Evolutionary conservation across 306 rosid genomes (phyloP).

Genomic region (Arachis hypogaea): DNA sequence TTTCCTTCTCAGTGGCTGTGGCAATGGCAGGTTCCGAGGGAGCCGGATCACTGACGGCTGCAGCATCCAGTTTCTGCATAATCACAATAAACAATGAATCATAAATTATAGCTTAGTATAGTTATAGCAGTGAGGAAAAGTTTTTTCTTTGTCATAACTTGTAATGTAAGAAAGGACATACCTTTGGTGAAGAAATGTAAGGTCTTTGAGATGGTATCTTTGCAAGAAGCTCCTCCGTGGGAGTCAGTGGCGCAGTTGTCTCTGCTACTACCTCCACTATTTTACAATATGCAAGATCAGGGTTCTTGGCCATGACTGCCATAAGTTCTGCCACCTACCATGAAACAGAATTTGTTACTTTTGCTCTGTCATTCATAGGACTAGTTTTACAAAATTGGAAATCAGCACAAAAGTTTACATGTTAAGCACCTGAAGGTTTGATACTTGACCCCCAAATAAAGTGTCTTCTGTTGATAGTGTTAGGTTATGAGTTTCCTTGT

Average conservation of each 20-base stretch:
- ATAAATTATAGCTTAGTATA: too few relatives aligned
- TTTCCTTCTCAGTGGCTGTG: constrained; percentile 37
- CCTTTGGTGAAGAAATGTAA: constrained; percentile 55
- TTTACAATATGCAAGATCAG: constrained; percentile 74
- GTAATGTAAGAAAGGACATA: constrained; percentile 37
- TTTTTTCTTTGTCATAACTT: too few relatives aligned
- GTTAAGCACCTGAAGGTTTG: constrained; percentile 86
- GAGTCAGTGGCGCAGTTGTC: constrained; percentile 84
- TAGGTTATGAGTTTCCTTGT: constrained; percentile 91
- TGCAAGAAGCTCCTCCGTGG: constrained; percentile 77
- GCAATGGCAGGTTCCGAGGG: constrained; percentile 52
- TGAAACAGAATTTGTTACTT: constrained; percentile 35
- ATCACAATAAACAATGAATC: not conserved
- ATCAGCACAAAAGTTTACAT: not conserved
- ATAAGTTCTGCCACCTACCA: constrained; percentile 90
- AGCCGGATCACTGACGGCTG: constrained; percentile 38
- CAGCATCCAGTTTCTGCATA: constrained; percentile 56
- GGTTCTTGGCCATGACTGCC: constrained; percentile 82
- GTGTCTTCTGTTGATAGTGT: constrained; percentile 84
- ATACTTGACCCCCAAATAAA: constrained; percentile 93
- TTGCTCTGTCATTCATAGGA: constrained; percentile 10
- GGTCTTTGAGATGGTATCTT: constrained; percentile 81
- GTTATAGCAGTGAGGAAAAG: too few relatives aligned
- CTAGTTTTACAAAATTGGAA: not conserved
- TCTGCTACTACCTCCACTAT: constrained; percentile 89